Base-by-base conservation (phyloP, 2,329 filamentous ascomycete species). In the Venturia carpophila region DNA sequence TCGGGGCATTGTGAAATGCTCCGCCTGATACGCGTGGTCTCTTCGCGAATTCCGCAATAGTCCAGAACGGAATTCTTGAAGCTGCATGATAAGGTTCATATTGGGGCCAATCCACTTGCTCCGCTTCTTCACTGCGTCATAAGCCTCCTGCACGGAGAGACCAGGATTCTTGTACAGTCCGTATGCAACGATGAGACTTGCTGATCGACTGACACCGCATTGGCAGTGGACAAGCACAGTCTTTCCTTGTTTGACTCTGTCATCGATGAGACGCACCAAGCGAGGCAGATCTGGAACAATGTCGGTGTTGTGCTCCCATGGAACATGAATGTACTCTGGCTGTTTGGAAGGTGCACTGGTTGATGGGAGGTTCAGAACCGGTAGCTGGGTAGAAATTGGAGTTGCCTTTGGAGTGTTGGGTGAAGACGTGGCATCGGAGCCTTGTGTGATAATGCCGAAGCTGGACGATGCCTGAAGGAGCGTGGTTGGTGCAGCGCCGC, bases 91-190 rank as follows among this genome's bases (percentile, higher is more conserved):
- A 69, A 95, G 80, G 69, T 90, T 90, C 91, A 95, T 95, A 75
- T 95, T 95, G 0, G 90, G 90, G 66, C 90, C 92, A 70, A 95
- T 93, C 90, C 91, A 95, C 71, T 83, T 86, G 75, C 90, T 94
- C 76, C 89, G 89, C 64, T 84, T 82, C 76, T 95, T 91, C 2
- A 91, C 90, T 2, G 87, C 83, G 72, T 91, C 86, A 73, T 94
- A 94, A 2, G 90, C 89, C 73, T 93, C 89, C 71, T 93, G 92
- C 64, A 93, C 89, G 69, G 83, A 90, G 70, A 91, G 77, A 6
- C 86, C 82, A 1, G 90, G 89, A 67, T 91, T 89, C 72, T 88
- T 88, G 75, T 90, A 94, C 66, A 95, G 78, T 55, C 90, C 90
- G 68, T 93, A 95, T 24, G 90, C 90, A 62, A 95, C 92, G 67